phyloP scores from a whole-genome alignment of 2,329 filamentous ascomycete species.

The Phialophora tarda region DNA sequence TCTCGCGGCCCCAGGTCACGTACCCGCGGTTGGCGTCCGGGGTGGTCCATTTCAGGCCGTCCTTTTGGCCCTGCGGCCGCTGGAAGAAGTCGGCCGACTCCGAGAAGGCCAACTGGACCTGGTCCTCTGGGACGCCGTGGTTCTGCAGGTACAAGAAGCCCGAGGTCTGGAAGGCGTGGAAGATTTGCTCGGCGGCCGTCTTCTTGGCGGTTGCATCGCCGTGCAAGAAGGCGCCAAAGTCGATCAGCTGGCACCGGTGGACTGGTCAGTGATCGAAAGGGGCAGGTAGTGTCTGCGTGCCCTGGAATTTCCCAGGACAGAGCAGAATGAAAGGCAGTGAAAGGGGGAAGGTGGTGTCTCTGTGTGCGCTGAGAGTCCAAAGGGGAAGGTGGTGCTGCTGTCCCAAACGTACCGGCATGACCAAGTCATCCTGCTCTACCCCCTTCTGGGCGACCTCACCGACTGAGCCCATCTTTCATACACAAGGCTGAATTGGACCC shows the following conservation, averaged over 20 bases:
- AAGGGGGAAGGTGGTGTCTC: conserved; percentile 11
- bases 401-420: conserved; percentile 47
- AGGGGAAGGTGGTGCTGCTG: conserved; percentile 1
- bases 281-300: conserved; percentile 18
- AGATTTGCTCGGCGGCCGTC: conserved; percentile 71
- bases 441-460: conserved; percentile 35
- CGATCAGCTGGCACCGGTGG: conserved; percentile 65
- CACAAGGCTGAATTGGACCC: conserved; percentile 32
- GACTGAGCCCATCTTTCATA: conserved; percentile 39
- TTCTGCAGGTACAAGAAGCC: conserved; percentile 90
- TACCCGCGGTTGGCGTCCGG: conserved; percentile 77
- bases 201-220: conserved; percentile 66
- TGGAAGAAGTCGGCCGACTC: conserved; percentile 74
- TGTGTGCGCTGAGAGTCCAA: not conserved
- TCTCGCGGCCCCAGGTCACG: conserved; percentile 72
- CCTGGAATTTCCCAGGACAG: not conserved
- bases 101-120: conserved; percentile 67
- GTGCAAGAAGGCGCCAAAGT: conserved; percentile 75
- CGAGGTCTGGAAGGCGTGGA: conserved; percentile 79
- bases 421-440: conserved; percentile 52
- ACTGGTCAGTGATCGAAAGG: conserved; percentile 11
- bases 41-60: conserved; percentile 71
- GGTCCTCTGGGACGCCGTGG: conserved; percentile 69
- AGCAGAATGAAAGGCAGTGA: not conserved
- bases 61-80: conserved; percentile 67